These are phyloP conservation scores for Aspergillus sp. DNA, from an alignment of 2,329 filamentous ascomycete genomes.

Conservation along the genomic window DNA sequence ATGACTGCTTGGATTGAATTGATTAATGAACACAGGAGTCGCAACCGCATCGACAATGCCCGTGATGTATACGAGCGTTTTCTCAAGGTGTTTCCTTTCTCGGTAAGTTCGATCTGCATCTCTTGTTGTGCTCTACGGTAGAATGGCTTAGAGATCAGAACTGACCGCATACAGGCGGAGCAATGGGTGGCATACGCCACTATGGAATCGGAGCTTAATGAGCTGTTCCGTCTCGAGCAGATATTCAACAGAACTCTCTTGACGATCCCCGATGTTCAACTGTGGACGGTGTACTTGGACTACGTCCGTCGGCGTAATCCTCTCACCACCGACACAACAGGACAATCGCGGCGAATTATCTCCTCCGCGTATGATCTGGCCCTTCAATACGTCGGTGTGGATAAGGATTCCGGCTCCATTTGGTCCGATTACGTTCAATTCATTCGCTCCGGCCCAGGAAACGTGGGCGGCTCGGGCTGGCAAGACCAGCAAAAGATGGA, in stretches of 20 bases:
- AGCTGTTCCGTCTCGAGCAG: slow-evolving; percentile 74
- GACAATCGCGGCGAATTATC: slow-evolving; percentile 73
- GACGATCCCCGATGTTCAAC: slow-evolving; percentile 74
- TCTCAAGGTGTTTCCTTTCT: slow-evolving; percentile 81
- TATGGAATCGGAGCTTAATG: slow-evolving; percentile 85
- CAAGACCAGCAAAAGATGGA: slow-evolving; percentile 99
- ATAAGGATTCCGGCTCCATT: slow-evolving; percentile 83
- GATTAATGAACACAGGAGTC: slow-evolving; percentile 79
- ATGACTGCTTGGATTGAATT: slow-evolving; percentile 87
- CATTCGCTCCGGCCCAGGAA: slow-evolving; percentile 81
- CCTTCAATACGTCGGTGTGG: slow-evolving; percentile 82
- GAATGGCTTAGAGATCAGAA: slow-evolving; percentile 1
- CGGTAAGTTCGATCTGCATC: slow-evolving; percentile 62
- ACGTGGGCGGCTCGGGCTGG: slow-evolving; percentile 82
- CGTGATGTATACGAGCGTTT: slow-evolving; percentile 82
- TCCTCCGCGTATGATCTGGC: slow-evolving; percentile 90
- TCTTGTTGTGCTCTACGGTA: neutral
- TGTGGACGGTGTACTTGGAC: slow-evolving; percentile 93
- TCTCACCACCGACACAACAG: slow-evolving; percentile 73
- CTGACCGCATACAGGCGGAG: slow-evolving; percentile 66
- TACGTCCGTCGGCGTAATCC: slow-evolving; percentile 92
- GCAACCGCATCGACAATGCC: slow-evolving; percentile 77
- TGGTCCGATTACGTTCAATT: slow-evolving; percentile 97
- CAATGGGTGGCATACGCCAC: slow-evolving; percentile 86
- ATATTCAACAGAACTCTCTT: slow-evolving; percentile 81